A percentile compares a stretch with the other conserved stretches of the same genome.
These are phyloP conservation scores for Venturia oleaginea DNA, from an alignment of 2,329 filamentous ascomycete genomes.

Conservation along the genomic window DNA sequence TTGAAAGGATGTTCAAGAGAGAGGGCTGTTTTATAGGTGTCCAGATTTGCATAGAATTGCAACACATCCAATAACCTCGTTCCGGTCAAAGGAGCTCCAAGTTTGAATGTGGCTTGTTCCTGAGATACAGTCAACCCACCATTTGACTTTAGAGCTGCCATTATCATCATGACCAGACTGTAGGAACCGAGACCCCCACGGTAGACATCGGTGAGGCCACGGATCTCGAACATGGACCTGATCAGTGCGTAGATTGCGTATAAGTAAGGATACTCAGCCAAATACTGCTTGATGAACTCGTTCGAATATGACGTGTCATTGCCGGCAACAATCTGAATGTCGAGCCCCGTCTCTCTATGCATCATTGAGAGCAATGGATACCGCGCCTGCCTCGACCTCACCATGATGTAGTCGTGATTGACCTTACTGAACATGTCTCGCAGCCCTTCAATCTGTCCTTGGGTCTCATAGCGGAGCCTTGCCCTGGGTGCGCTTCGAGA, in stretches of 20 bases:
- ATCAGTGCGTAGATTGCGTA: conserved; percentile 40
- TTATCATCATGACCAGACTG: conserved; percentile 47
- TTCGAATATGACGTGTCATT: conserved; percentile 32
- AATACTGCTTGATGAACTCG: conserved; percentile 36
- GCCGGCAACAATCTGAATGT: conserved; percentile 43
- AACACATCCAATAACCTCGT: conserved; percentile 39
- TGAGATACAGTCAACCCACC: conserved; percentile 5
- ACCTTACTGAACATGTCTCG: not conserved
- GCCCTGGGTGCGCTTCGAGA: not conserved
- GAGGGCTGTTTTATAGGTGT: conserved; percentile 39
- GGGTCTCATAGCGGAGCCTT: not conserved
- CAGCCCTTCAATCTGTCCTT: not conserved
- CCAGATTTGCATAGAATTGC: conserved; percentile 39
- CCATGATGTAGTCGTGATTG: conserved; percentile 16
- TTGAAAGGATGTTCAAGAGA: conserved; percentile 39
- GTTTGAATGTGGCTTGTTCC: conserved; percentile 23
- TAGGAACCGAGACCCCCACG: conserved; percentile 46
- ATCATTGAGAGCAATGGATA: conserved; percentile 34
- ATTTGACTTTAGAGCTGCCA: conserved; percentile 41
- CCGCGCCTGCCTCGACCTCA: conserved; percentile 22
- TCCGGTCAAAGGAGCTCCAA: conserved; percentile 19
- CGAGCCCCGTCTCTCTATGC: conserved; percentile 40
- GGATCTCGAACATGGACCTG: conserved; percentile 42
- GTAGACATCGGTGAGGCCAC: conserved; percentile 39
- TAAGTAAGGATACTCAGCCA: conserved; percentile 41